Evolutionary conservation across 495 filamentous ascomycete genomes (phyloP).

Genomic region (Xylaria flabelliformis): DNA sequence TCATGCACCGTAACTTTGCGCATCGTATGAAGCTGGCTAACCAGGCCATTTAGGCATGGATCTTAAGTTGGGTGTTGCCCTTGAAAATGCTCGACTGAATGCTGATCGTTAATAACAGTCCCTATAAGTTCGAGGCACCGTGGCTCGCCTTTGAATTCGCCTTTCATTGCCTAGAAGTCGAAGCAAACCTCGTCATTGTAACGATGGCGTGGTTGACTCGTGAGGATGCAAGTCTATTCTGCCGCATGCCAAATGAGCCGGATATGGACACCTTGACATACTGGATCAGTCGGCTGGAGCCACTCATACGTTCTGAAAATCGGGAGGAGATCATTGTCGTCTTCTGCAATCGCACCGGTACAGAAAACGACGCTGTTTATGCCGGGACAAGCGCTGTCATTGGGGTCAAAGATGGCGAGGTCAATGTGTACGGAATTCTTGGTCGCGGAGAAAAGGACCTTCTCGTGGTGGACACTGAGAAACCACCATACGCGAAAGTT

Average conservation of each 20-base stretch:
- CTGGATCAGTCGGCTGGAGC: constrained; percentile 85
- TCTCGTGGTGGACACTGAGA: constrained; percentile 66
- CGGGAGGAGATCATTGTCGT: constrained; percentile 75
- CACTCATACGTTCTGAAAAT: constrained; percentile 65
- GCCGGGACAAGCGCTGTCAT: constrained; percentile 87
- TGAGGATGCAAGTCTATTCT: constrained; percentile 54
- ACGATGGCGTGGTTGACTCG: constrained; percentile 88
- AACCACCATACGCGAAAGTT: constrained; percentile 33
- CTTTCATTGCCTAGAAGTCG: constrained; percentile 69
- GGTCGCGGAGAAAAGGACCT: constrained; percentile 70
- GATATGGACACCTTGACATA: constrained; percentile 85
- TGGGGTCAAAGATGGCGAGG: constrained; percentile 69
- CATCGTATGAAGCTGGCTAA: constrained; percentile 17
- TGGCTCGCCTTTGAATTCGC: constrained; percentile 87
- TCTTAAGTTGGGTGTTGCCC: constrained; percentile 59
- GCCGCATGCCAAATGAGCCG: constrained; percentile 58
- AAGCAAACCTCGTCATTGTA: constrained; percentile 76
- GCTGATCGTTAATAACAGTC: constrained; percentile 42
- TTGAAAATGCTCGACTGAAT: constrained; percentile 11
- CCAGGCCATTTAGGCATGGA: constrained; percentile 61
- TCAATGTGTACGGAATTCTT: constrained; percentile 70
- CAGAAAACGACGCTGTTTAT: constrained; percentile 72
- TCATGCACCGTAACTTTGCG: constrained; percentile 48
- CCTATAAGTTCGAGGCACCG: constrained; percentile 78
- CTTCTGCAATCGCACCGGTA: constrained; percentile 81